Evolutionary conservation across 306 rosid genomes (phyloP), one percentile per base, ranked within the genome.

Genomic region (Rosa lucieae): DNA sequence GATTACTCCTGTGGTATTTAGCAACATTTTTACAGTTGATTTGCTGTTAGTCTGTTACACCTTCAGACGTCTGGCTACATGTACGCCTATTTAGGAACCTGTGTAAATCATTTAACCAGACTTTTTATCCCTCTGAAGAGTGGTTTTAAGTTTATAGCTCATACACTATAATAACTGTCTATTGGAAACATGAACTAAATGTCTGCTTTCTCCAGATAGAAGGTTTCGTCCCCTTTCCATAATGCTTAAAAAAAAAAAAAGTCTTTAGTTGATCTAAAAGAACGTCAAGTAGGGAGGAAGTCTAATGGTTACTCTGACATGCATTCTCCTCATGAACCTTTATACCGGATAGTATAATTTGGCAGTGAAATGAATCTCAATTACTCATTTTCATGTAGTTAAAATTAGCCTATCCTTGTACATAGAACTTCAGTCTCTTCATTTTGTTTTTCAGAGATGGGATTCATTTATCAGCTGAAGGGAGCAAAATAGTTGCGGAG

Each of bases 381-480:
- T 39, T n/a, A 3, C 3, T 15, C 39, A 20, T 39, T 40, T 21
- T n/a, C 8, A 53, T 67, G 13, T 18, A 5, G 43, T 76, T 51
- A 46, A 8, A 66, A 8, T 67, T 23, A 8, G 39, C 32, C 6
- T 18, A 42, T 74, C 65, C 32, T 17, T 6, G 58, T 23, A 18
- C 6, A 1, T 63, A 72, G 74, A 53, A 65, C 42, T 52, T 74
- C 1, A 43, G 20, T 43, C 29, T 61, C 13, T 37, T 51, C 0
- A 66, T 67, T 58, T 46, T 7, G 40, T 75, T 72, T 79, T 70
- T 79, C 88, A 96, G 98, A 75, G 98, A 96, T 68, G 99, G 98
- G 53, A 46, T 96, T 80, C 99, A 96, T 91, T 90, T 96, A 59
- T 88, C 99, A 2, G 89, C 90, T 7, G 97, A 90, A 81, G 99